Percentiles rank a stretch among this genome's conserved stretches.
Evolutionary conservation across 805 yeast species (phyloP).

Genomic region (Lachancea mirantina): DNA sequence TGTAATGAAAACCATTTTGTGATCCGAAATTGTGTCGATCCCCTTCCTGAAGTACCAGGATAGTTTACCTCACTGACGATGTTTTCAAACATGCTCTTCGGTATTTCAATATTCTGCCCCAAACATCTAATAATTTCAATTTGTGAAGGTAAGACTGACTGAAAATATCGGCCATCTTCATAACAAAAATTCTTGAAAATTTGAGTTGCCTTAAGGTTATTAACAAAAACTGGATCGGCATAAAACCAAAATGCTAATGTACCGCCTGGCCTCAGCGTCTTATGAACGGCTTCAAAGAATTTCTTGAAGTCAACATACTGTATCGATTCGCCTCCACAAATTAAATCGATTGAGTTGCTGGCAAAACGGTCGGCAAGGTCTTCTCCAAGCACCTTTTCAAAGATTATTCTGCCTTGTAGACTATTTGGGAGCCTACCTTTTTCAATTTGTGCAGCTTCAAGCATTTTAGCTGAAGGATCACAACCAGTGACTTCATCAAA

Average conservation of each 20-base stretch:
- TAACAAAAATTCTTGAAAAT: too few relatives aligned
- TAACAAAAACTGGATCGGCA: slow-evolving; percentile 57
- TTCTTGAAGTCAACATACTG: slow-evolving; percentile 69
- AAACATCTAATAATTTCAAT: too few relatives aligned
- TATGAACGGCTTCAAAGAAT: slow-evolving; percentile 44
- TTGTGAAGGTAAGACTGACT: too few relatives aligned
- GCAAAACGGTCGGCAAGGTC: slow-evolving; percentile 28
- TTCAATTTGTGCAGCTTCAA: slow-evolving; percentile 39
- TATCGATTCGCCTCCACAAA: slow-evolving; percentile 78
- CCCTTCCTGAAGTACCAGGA: too few relatives aligned
- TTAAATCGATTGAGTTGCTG: slow-evolving; percentile 45
- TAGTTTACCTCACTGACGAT: too few relatives aligned
- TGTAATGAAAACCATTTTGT: too few relatives aligned
- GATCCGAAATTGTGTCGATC: too few relatives aligned
- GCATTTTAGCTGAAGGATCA: slow-evolving; percentile 56
- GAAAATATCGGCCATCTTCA: too few relatives aligned
- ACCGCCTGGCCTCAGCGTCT: slow-evolving; percentile 52
- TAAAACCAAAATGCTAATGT: slow-evolving; percentile 76
- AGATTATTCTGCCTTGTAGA: slow-evolving; percentile 1
- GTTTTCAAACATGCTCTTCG: too few relatives aligned
- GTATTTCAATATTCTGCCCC: too few relatives aligned
- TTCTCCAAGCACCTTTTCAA: slow-evolving; percentile 10
- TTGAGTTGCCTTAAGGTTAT: slow-evolving; percentile 41
- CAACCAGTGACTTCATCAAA: slow-evolving; percentile 53
- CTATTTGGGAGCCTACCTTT: slow-evolving; percentile 7